These are phyloP conservation scores for Cryptococcus depauperatus DNA, from an alignment of 1,284 basidiomycete genomes.

Conservation along the genomic window DNA sequence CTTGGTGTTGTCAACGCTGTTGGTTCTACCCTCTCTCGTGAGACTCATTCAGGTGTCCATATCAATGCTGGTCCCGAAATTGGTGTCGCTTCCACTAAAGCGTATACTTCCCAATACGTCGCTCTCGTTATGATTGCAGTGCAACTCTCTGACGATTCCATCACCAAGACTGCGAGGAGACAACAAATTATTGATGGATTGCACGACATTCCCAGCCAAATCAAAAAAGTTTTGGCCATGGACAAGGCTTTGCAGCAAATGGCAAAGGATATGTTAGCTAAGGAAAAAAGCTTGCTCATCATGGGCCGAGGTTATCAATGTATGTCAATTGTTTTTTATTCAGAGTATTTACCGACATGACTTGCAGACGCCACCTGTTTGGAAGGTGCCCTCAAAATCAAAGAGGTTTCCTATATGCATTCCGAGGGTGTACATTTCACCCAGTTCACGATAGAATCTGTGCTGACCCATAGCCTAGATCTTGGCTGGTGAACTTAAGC, in stretches of 20 bases:
- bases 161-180: conserved; percentile 82
- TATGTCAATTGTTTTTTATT: conserved; percentile 30
- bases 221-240: conserved; percentile 75
- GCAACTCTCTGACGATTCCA: conserved; percentile 92
- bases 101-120: conserved; percentile 99
- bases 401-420: conserved; percentile 92
- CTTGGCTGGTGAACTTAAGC: conserved; percentile 96
- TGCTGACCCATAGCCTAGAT: conserved; percentile 48
- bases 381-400: conserved; percentile 98
- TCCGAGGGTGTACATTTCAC: conserved; percentile 58
- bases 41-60: conserved; percentile 98
- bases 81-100: conserved; percentile 99
- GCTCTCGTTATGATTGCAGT: conserved; percentile 97
- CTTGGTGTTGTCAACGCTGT: conserved; percentile 96
- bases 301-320: conserved; percentile 99
- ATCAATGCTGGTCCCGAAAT: conserved; percentile 98
- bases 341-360: not conserved
- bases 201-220: conserved; percentile 80
- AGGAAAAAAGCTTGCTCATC: conserved; percentile 82
- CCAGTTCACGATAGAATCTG: not conserved
- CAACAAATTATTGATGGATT: conserved; percentile 92
- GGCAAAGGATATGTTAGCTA: conserved; percentile 65
- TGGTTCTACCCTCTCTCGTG: conserved; percentile 93
- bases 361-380: conserved; percentile 82
- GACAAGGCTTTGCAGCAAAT: conserved; percentile 76